Evolutionary conservation across 169 alveolate species (phyloP).

Genomic region (Plasmodium relictum): DNA sequence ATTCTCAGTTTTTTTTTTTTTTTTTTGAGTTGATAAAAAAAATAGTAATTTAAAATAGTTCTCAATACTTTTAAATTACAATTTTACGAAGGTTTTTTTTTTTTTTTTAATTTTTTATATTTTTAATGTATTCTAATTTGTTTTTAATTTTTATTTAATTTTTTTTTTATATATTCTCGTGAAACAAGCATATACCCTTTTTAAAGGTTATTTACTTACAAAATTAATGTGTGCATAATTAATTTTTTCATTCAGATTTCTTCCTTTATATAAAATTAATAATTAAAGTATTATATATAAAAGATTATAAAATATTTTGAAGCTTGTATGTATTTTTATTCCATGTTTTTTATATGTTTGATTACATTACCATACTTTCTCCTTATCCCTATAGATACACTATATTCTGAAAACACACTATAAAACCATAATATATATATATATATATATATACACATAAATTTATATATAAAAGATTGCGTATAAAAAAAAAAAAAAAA

Average conservation of each 20-base stretch:
- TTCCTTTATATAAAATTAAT: background rate
- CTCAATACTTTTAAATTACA: background rate
- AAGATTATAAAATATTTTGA: background rate
- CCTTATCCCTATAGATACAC: no score
- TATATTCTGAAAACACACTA: background rate
- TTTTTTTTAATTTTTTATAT: background rate
- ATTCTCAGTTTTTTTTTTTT: background rate
- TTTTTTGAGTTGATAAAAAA: constrained; percentile 2
- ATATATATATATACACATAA: background rate
- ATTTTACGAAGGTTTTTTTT: background rate
- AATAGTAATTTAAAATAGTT: background rate
- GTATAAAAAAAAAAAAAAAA: background rate
- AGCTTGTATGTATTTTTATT: constrained; percentile 3
- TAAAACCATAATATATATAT: background rate
- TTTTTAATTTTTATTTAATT: background rate
- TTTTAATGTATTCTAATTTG: background rate
- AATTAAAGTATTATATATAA: background rate
- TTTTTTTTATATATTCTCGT: background rate
- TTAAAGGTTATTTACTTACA: background rate
- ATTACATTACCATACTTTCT: background rate
- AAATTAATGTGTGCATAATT: background rate
- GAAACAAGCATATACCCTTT: background rate
- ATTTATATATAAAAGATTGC: background rate
- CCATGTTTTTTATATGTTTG: background rate
- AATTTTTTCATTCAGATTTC: background rate